phyloP scores from a whole-genome alignment of 805 yeast species.

The Candida awuae region DNA sequence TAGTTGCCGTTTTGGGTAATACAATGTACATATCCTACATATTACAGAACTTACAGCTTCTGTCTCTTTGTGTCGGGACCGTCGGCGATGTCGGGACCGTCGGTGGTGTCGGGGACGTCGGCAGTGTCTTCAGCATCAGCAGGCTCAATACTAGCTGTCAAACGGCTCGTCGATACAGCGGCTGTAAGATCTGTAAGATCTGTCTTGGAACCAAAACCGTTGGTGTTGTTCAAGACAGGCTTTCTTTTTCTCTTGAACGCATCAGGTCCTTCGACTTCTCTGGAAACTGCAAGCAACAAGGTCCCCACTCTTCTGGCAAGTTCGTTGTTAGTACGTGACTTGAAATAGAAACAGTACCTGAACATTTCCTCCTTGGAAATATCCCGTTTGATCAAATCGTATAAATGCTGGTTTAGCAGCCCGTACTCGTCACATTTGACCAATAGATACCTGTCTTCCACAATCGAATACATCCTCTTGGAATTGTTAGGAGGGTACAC shows the following conservation, averaged over 20 bases:
- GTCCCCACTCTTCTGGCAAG: conserved; percentile 63
- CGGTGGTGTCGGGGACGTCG: background rate
- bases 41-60: too few relatives aligned
- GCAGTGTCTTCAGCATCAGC: background rate
- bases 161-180: too few relatives aligned
- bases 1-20: too few relatives aligned
- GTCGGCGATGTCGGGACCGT: too few relatives aligned
- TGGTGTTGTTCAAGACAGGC: too few relatives aligned
- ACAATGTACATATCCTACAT: too few relatives aligned
- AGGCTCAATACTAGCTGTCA: background rate
- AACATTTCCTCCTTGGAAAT: conserved; percentile 52
- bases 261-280: conserved; percentile 60
- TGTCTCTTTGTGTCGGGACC: too few relatives aligned
- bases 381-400: conserved; percentile 59
- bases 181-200: too few relatives aligned
- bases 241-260: conserved; percentile 42
- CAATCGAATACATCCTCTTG: conserved; percentile 58
- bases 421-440: conserved; percentile 60
- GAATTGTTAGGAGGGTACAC: conserved; percentile 82
- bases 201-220: too few relatives aligned
- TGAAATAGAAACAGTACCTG: conserved; percentile 66
- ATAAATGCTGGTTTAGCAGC: conserved; percentile 46
- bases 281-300: conserved; percentile 54
- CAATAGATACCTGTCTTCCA: conserved; percentile 64
- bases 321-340: conserved; percentile 65